Evolutionary conservation across 306 rosid genomes (phyloP).

Genomic region (Cucumis hystrix): DNA sequence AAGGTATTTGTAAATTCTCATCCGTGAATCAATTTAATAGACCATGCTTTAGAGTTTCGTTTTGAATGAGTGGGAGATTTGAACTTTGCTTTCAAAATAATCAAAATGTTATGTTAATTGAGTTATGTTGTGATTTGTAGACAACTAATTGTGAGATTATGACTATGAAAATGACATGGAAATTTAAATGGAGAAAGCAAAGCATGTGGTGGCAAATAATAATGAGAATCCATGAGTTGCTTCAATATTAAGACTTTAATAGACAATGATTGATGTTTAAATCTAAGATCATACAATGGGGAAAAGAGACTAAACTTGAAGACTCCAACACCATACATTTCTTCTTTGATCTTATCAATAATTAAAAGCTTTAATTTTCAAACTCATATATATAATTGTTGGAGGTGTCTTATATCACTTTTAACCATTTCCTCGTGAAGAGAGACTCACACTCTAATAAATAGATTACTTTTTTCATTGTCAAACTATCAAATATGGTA

Average conservation of each 20-base stretch:
- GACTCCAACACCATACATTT: not conserved
- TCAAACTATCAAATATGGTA: too few species aligned
- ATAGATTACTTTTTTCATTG: too few species aligned
- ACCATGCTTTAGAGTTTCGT: too few species aligned
- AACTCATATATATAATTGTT: too few species aligned
- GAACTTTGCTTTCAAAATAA: too few species aligned
- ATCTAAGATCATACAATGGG: not conserved
- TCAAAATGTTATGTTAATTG: too few species aligned
- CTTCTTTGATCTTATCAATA: not conserved
- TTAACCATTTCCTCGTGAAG: too few species aligned
- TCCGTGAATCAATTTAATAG: too few species aligned
- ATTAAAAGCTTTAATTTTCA: not conserved
- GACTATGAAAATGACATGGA: not conserved
- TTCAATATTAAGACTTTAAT: not conserved
- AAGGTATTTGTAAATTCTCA: too few species aligned
- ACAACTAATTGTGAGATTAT: not conserved
- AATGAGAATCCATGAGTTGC: not conserved
- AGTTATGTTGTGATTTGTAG: too few species aligned
- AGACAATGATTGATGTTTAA: not conserved
- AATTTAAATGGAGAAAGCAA: not conserved
- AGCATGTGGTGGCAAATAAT: not conserved
- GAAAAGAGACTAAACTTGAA: not conserved
- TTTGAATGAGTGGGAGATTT: too few species aligned
- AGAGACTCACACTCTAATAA: too few species aligned
- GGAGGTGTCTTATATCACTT: not conserved